These are phyloP conservation scores for Aspergillus avenaceus DNA, from an alignment of 495 filamentous ascomycete genomes.

Conservation along the genomic window DNA sequence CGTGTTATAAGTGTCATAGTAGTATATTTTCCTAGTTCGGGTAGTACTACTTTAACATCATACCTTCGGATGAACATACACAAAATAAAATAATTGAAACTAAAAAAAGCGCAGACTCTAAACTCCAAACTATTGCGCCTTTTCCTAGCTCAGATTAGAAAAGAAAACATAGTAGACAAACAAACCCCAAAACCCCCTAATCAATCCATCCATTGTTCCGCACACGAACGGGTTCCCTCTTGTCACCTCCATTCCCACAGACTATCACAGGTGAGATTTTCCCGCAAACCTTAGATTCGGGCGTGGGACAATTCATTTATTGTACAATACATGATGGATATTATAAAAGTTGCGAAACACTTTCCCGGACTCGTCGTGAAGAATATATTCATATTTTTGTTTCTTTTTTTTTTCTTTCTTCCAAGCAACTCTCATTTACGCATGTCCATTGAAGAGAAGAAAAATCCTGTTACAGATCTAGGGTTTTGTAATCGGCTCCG, in stretches of 20 bases:
- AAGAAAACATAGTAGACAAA: constrained; percentile 12
- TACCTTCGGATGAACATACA: too few relatives aligned
- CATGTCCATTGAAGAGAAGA: constrained; percentile 1
- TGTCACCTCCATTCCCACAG: neutral
- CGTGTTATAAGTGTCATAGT: too few relatives aligned
- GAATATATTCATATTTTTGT: neutral
- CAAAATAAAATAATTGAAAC: constrained; percentile 1
- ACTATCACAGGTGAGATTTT: too few relatives aligned
- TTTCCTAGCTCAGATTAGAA: constrained; percentile 15
- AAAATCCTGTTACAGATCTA: constrained; percentile 39
- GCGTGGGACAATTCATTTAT: too few relatives aligned
- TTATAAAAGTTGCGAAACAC: constrained; percentile 13
- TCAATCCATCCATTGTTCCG: constrained; percentile 4
- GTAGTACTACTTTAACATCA: too few relatives aligned
- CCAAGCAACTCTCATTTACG: constrained; percentile 4
- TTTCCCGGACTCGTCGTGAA: neutral
- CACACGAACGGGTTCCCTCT: neutral
- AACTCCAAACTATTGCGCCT: constrained; percentile 24
- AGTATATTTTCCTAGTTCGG: too few relatives aligned
- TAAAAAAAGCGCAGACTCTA: constrained; percentile 7
- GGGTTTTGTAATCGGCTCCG: constrained; percentile 47
- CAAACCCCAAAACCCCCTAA: constrained; percentile 6
- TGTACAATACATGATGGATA: constrained; percentile 25
- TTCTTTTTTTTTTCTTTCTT: constrained; percentile 1
- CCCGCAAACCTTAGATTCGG: too few relatives aligned